These are phyloP conservation scores for Sporothrix schenckii DNA, from an alignment of 2,329 filamentous ascomycete genomes.

Conservation along the genomic window DNA sequence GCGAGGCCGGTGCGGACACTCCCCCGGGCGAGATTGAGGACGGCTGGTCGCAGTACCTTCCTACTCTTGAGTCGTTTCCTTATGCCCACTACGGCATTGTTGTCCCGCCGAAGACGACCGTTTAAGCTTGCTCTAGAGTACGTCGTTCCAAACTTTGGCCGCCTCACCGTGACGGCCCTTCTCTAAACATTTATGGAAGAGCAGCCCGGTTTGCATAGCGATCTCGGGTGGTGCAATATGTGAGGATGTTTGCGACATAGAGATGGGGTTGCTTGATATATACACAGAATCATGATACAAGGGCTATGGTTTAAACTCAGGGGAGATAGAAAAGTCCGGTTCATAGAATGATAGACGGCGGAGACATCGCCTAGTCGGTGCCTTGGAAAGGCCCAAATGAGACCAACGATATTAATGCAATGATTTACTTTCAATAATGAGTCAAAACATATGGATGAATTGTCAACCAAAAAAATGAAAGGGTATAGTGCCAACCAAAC, in stretches of 20 bases:
- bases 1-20: slow-evolving; percentile 54
- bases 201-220: too few relatives aligned
- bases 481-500: too few relatives aligned
- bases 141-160: neutral
- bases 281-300: neutral
- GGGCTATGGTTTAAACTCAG: neutral
- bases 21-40: slow-evolving; percentile 61
- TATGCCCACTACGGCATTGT: slow-evolving; percentile 63
- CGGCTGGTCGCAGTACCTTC: slow-evolving; percentile 62
- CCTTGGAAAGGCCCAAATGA: neutral
- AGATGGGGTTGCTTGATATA: neutral
- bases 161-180: neutral
- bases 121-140: neutral
- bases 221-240: too few relatives aligned
- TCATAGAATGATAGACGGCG: neutral
- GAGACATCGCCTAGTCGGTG: neutral
- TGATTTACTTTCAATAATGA: neutral
- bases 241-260: neutral
- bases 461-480: too few relatives aligned
- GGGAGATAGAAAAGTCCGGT: neutral
- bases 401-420: neutral
- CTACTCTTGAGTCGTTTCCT: slow-evolving; percentile 57
- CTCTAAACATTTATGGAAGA: neutral
- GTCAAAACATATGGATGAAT: too few relatives aligned
- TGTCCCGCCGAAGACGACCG: slow-evolving; percentile 42